A percentile compares a stretch with the other conserved stretches of the same genome.
These are phyloP conservation scores for Aspergillus bridgeri DNA, from an alignment of 495 filamentous ascomycete species.

Conservation along the genomic window DNA sequence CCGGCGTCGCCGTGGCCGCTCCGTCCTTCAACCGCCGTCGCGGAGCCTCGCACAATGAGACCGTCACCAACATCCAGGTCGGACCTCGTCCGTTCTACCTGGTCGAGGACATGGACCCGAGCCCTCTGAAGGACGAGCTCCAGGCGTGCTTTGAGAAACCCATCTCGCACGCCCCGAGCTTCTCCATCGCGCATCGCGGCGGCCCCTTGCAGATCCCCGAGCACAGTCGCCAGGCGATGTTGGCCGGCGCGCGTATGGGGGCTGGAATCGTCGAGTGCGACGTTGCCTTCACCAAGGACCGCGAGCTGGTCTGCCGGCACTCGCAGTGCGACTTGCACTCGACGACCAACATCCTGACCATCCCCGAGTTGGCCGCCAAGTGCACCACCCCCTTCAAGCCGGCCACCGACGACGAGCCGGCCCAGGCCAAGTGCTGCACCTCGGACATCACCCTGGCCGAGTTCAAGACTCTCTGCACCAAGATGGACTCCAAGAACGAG, in stretches of 20 bases:
- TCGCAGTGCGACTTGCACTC: conserved; percentile 61
- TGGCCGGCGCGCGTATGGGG: conserved; percentile 57
- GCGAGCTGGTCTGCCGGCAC: conserved; percentile 60
- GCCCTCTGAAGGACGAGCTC: conserved; percentile 53
- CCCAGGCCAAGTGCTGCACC: conserved; percentile 59
- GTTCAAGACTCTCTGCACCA: conserved; percentile 57
- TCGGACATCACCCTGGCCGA: conserved; percentile 59
- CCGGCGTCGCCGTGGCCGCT: conserved; percentile 14
- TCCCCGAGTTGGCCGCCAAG: conserved; percentile 54
- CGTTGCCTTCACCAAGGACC: conserved; percentile 58
- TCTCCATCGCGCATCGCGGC: conserved; percentile 57
- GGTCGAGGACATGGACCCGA: conserved; percentile 55
- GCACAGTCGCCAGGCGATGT: conserved; percentile 49
- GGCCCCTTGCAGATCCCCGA: conserved; percentile 61
- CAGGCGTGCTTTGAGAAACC: conserved; percentile 48
- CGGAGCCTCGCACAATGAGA: background rate
- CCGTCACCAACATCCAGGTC: conserved; percentile 38
- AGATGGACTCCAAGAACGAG: conserved; percentile 58
- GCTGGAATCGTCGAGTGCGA: conserved; percentile 64
- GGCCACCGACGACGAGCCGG: conserved; percentile 35
- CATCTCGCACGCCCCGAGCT: conserved; percentile 36
- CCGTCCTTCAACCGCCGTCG: conserved; percentile 12
- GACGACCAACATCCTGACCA: conserved; percentile 58
- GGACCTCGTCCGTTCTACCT: conserved; percentile 58
- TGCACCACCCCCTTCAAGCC: conserved; percentile 59